Conservation (phyloP, 495 filamentous ascomycete species). For the Hypoxylon intermedium region DNA sequence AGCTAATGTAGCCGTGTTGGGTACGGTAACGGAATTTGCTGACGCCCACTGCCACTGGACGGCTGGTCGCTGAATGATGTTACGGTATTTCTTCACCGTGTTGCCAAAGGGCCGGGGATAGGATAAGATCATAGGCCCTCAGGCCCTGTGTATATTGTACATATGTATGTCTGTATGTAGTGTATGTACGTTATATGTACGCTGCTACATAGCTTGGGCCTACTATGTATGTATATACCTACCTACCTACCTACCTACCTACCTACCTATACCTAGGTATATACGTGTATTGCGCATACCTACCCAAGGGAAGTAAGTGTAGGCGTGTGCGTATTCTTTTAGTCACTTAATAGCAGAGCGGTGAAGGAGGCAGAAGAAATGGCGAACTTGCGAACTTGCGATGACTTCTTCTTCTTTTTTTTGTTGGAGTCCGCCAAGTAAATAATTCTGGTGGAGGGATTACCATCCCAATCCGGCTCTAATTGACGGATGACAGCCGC, state of each 20-base stretch:
- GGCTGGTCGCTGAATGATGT: slow-evolving; percentile 15
- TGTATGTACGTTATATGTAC: not conserved
- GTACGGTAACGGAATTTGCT: slow-evolving; percentile 32
- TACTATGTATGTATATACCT: too few species aligned
- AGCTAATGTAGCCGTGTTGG: slow-evolving; percentile 19
- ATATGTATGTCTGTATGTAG: slow-evolving; percentile 8
- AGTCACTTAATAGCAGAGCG: slow-evolving; percentile 13
- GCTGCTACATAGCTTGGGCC: too few species aligned
- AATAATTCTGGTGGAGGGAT: slow-evolving; percentile 20
- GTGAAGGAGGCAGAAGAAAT: slow-evolving; percentile 14
- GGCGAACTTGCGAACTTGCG: slow-evolving; percentile 30
- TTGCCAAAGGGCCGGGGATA: slow-evolving; percentile 14
- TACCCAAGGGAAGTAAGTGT: slow-evolving; percentile 15
- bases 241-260: too few species aligned
- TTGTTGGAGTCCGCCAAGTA: slow-evolving; percentile 26
- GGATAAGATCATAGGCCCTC: not conserved
- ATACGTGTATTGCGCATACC: slow-evolving; percentile 28
- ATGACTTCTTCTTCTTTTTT: slow-evolving; percentile 31
- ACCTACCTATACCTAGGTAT: too few species aligned
- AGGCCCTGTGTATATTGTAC: slow-evolving; percentile 14
- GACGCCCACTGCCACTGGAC: slow-evolving; percentile 11
- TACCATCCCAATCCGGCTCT: slow-evolving; percentile 16
- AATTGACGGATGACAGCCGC: slow-evolving; percentile 31
- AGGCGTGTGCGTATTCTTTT: not conserved
- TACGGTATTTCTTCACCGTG: slow-evolving; percentile 29